These are phyloP conservation scores for Cercospora beticola DNA, from an alignment of 2,329 filamentous ascomycete genomes.

Conservation along the genomic window DNA sequence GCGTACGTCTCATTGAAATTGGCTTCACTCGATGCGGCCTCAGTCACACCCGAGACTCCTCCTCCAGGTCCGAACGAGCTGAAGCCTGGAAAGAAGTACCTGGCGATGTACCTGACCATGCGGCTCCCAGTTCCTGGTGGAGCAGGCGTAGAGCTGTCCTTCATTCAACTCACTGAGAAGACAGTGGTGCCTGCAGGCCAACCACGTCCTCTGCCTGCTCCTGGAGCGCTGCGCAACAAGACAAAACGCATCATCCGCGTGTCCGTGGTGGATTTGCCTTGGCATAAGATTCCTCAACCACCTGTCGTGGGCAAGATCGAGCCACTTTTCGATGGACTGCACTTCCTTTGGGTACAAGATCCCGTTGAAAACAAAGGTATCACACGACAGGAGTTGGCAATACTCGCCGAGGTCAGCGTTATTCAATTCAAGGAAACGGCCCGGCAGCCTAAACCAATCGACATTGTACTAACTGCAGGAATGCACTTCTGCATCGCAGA, in stretches of 20 bases:
- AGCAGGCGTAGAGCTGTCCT: constrained; percentile 6
- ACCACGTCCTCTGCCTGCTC: not conserved
- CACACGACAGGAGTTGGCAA: not conserved
- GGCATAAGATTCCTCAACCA: constrained; percentile 11
- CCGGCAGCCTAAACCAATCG: not conserved
- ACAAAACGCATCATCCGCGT: constrained; percentile 11
- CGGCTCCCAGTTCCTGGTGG: constrained; percentile 6
- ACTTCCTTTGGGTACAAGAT: constrained; percentile 10
- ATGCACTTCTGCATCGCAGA: constrained; percentile 2
- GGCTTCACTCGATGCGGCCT: not conserved
- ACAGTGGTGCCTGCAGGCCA: not conserved
- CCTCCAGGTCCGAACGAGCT: not conserved
- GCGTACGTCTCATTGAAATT: not conserved
- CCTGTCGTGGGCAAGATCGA: constrained; percentile 7
- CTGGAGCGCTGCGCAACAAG: not conserved
- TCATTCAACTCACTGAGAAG: constrained; percentile 8
- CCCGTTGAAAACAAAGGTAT: not conserved
- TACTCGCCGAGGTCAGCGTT: not conserved
- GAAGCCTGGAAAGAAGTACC: not conserved
- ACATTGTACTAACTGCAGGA: not conserved
- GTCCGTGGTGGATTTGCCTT: constrained; percentile 3
- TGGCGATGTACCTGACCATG: constrained; percentile 4
- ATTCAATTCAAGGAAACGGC: not conserved
- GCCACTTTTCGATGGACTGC: constrained; percentile 7
- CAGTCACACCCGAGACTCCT: not conserved